Evolutionary conservation across 1,284 basidiomycete genomes (phyloP).

Genomic region (Cutaneotrichosporon sp.): DNA sequence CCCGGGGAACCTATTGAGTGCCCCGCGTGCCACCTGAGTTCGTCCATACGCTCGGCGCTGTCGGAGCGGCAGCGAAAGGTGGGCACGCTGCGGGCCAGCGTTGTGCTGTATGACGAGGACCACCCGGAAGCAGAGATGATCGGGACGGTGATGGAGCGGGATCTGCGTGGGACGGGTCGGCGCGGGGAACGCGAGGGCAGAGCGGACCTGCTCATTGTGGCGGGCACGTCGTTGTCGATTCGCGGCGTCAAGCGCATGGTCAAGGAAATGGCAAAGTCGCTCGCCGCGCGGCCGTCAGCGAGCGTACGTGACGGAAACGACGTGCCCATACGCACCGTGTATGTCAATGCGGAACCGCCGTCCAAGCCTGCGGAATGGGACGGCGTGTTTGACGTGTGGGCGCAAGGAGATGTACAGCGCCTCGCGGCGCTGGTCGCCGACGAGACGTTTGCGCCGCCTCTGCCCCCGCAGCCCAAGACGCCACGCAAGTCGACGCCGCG

Average conservation of each 20-base stretch:
- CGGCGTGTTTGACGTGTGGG: slow-evolving; percentile 84
- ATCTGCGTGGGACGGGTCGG: slow-evolving; percentile 59
- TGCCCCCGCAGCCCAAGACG: background rate
- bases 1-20: slow-evolving; percentile 61
- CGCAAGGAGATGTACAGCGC: slow-evolving; percentile 78
- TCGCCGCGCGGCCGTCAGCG: slow-evolving; percentile 45
- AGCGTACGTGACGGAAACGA: slow-evolving; percentile 18
- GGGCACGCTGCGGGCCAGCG: slow-evolving; percentile 75
- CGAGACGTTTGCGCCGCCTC: slow-evolving; percentile 7
- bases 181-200: slow-evolving; percentile 32
- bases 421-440: slow-evolving; percentile 54
- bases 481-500: slow-evolving; percentile 1
- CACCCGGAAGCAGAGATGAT: slow-evolving; percentile 85
- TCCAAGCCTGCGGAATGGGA: slow-evolving; percentile 80
- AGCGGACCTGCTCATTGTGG: slow-evolving; percentile 74
- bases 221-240: slow-evolving; percentile 82
- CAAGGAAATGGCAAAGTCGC: slow-evolving; percentile 80
- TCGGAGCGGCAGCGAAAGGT: slow-evolving; percentile 77
- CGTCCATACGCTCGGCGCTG: slow-evolving; percentile 63
- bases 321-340: slow-evolving; percentile 63
- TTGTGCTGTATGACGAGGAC: slow-evolving; percentile 84
- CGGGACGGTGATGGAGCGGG: slow-evolving; percentile 68
- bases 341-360: slow-evolving; percentile 86
- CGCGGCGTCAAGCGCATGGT: slow-evolving; percentile 91
- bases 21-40: slow-evolving; percentile 67